Conservation (phyloP, 345 rosid species). For the Citrus trifoliata region DNA sequence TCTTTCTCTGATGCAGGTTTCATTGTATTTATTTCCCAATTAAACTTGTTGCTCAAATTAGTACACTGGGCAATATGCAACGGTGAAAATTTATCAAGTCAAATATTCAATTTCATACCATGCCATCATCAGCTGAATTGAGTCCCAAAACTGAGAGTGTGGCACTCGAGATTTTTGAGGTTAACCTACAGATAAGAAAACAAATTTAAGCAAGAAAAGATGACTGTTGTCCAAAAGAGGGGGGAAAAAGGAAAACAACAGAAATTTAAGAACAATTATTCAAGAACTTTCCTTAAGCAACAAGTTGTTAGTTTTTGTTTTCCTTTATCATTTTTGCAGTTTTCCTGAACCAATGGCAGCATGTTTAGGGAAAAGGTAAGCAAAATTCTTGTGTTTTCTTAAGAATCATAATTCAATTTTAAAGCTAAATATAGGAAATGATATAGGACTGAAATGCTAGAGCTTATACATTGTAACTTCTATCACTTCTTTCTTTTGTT, state of each 20-base stretch:
- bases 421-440: not conserved
- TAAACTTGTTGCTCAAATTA: not conserved
- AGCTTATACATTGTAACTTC: not conserved
- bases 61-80: not conserved
- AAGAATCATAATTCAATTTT: not conserved
- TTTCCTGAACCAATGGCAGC: too few species aligned
- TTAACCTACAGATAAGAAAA: constrained; percentile 51
- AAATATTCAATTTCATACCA: constrained; percentile 11
- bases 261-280: not conserved
- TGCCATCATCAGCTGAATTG: constrained; percentile 29
- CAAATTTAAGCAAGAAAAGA: not conserved
- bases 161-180: constrained; percentile 77
- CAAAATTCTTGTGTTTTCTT: too few species aligned
- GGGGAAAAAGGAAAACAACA: not conserved
- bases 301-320: not conserved
- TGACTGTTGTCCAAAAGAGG: not conserved
- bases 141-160: constrained; percentile 65
- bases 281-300: not conserved
- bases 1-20: not conserved
- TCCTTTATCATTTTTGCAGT: too few species aligned
- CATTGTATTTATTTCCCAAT: not conserved
- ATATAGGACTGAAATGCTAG: not conserved
- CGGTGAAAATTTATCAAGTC: not conserved
- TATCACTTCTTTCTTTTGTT: not conserved
- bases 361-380: too few species aligned